Evolutionary conservation across 306 rosid genomes (phyloP).

Genomic region (Betula pendula): DNA sequence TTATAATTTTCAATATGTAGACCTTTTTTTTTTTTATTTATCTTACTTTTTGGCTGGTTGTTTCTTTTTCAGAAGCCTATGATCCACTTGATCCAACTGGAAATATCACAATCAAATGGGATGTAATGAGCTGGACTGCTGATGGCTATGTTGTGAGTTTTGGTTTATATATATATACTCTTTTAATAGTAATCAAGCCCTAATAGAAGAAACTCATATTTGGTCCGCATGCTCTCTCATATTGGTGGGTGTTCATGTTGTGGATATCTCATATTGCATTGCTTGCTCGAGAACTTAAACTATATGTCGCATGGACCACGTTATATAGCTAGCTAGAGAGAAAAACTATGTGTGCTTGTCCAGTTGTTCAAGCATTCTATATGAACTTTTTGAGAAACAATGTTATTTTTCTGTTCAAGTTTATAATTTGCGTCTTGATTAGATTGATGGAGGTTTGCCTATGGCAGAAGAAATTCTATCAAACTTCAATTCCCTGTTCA

Average conservation of each 20-base stretch:
- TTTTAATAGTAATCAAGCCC: not conserved
- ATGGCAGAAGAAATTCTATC: not conserved
- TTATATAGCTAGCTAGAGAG: not conserved
- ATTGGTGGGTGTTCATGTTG: not conserved
- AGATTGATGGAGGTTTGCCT: not conserved
- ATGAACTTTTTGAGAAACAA: not conserved
- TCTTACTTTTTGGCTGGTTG: conserved; percentile 2
- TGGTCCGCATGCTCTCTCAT: not conserved
- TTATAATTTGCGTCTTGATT: not conserved
- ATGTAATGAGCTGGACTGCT: conserved; percentile 63
- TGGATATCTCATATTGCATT: not conserved
- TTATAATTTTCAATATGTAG: not conserved
- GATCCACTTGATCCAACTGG: conserved; percentile 87
- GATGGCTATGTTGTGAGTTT: conserved; percentile 80
- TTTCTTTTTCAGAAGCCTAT: conserved; percentile 65
- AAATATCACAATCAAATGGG: conserved; percentile 80
- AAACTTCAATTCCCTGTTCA: not conserved
- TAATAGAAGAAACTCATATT: not conserved
- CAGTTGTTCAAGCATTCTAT: not conserved
- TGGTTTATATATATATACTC: not conserved
- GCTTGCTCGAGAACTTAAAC: not conserved
- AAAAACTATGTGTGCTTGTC: not conserved
- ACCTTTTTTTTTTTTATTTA: too few relatives aligned
- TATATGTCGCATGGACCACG: not conserved
- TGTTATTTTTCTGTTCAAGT: not conserved